Conservation (phyloP, 2,329 filamentous ascomycete genomes). For the Stagonosporopsis chrysanthemi region DNA sequence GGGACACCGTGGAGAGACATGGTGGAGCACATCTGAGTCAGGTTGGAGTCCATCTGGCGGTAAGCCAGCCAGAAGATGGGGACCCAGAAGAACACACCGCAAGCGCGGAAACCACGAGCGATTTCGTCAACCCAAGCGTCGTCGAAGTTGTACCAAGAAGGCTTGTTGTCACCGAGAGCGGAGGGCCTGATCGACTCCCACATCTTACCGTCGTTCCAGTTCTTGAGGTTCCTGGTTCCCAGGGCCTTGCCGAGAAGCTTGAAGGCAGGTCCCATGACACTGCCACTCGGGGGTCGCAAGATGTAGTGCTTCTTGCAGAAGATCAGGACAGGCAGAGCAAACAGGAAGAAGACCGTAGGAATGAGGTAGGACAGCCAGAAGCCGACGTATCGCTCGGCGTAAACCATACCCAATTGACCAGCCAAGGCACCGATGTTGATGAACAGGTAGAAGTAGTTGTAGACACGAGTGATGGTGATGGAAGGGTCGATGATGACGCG, state of each 20-base stretch:
- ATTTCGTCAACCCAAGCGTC: constrained; percentile 85
- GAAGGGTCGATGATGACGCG: constrained; percentile 71
- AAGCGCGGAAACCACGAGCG: constrained; percentile 62
- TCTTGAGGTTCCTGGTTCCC: constrained; percentile 62
- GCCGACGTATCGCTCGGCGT: constrained; percentile 61
- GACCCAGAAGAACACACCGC: constrained; percentile 63
- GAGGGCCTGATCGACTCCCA: constrained; percentile 74
- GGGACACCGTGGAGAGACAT: constrained; percentile 75
- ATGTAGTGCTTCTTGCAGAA: constrained; percentile 68
- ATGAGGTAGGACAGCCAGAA: constrained; percentile 77
- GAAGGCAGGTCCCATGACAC: constrained; percentile 71
- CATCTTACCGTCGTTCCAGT: constrained; percentile 63
- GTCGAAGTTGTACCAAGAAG: constrained; percentile 78
- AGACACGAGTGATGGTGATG: constrained; percentile 72
- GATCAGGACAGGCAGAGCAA: constrained; percentile 66
- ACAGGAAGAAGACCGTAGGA: constrained; percentile 69
- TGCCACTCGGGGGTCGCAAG: constrained; percentile 69
- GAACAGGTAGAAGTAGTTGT: constrained; percentile 60
- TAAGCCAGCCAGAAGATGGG: constrained; percentile 73
- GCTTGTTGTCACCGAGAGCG: constrained; percentile 62
- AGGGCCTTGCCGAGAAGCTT: constrained; percentile 60
- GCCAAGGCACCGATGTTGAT: constrained; percentile 50
- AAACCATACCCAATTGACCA: constrained; percentile 50
- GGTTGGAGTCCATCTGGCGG: constrained; percentile 71
- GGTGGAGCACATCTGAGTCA: constrained; percentile 69